phyloP scores from a whole-genome alignment of 1,284 basidiomycete genomes.

The Athelia sp. region DNA sequence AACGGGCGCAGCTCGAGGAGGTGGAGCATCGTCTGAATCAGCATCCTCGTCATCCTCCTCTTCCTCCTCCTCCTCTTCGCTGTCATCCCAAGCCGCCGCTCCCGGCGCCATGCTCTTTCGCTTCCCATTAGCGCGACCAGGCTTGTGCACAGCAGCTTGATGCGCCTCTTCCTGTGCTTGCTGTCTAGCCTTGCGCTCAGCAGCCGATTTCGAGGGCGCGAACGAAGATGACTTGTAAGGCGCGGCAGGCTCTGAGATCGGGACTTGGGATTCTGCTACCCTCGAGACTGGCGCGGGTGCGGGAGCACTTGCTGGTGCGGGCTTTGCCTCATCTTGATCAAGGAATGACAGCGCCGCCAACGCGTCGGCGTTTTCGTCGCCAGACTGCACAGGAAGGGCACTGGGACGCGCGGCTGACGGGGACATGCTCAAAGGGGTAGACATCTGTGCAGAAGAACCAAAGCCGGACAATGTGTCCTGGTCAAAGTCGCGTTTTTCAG shows the following conservation, averaged over 20 bases:
- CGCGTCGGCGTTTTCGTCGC: constrained; percentile 60
- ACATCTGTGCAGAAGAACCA: constrained; percentile 10
- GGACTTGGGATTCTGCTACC: constrained; percentile 8
- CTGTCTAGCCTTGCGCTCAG: constrained; percentile 75
- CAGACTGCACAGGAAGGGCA: constrained; percentile 23
- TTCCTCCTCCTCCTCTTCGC: constrained; percentile 77
- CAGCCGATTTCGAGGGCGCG: constrained; percentile 75
- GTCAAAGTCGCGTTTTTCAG: constrained; percentile 22
- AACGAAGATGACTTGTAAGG: constrained; percentile 71
- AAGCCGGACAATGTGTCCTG: background rate
- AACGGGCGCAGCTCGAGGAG: constrained; percentile 27
- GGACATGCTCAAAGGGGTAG: constrained; percentile 12
- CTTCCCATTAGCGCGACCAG: constrained; percentile 66
- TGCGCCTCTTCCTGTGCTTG: constrained; percentile 79
- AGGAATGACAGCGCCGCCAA: constrained; percentile 75
- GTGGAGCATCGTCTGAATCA: constrained; percentile 54
- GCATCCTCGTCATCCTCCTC: constrained; percentile 73
- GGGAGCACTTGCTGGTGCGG: constrained; percentile 13
- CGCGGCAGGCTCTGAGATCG: constrained; percentile 18
- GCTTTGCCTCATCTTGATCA: constrained; percentile 39
- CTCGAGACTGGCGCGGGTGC: constrained; percentile 7
- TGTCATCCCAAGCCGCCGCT: constrained; percentile 65
- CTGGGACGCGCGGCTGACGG: constrained; percentile 3
- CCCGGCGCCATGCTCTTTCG: constrained; percentile 38
- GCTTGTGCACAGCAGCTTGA: constrained; percentile 66